phyloP scores from a whole-genome alignment of 495 filamentous ascomycete genomes.

The Corynascus novoguineensis region DNA sequence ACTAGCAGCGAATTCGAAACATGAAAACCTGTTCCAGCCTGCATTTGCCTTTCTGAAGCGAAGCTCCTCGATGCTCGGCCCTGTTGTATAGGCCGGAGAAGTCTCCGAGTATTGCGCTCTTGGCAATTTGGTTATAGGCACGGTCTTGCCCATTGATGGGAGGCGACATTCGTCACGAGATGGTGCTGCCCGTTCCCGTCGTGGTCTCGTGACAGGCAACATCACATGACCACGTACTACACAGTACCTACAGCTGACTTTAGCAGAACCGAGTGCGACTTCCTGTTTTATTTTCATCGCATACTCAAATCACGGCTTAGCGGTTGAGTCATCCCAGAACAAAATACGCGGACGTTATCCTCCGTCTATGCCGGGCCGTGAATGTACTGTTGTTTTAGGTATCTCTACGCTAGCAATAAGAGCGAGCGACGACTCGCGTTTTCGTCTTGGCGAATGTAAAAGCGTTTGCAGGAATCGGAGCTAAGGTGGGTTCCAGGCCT shows the following conservation, averaged over 20 bases:
- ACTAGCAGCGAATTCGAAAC: too few species aligned
- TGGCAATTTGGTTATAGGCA: too few species aligned
- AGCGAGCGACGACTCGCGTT: background rate
- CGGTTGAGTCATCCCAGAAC: background rate
- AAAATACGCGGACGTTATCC: background rate
- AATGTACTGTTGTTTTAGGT: too few species aligned
- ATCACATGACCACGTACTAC: slow-evolving; percentile 12
- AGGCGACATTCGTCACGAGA: background rate
- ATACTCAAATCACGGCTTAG: background rate
- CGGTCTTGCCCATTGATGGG: background rate
- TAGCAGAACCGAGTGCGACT: slow-evolving; percentile 1
- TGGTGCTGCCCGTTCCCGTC: background rate
- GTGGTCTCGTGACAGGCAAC: background rate
- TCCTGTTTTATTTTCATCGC: background rate
- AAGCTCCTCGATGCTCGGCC: too few species aligned
- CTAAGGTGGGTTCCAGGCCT: background rate
- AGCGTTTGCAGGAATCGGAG: background rate
- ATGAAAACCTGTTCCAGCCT: too few species aligned
- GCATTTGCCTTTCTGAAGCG: too few species aligned
- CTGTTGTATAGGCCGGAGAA: too few species aligned
- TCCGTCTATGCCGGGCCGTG: background rate
- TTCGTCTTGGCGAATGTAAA: background rate
- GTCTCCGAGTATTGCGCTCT: background rate
- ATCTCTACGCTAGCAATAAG: background rate
- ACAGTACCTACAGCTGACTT: slow-evolving; percentile 3